Base-by-base conservation (phyloP, 179 eudicot species). In the Amaranthus tricolor region DNA sequence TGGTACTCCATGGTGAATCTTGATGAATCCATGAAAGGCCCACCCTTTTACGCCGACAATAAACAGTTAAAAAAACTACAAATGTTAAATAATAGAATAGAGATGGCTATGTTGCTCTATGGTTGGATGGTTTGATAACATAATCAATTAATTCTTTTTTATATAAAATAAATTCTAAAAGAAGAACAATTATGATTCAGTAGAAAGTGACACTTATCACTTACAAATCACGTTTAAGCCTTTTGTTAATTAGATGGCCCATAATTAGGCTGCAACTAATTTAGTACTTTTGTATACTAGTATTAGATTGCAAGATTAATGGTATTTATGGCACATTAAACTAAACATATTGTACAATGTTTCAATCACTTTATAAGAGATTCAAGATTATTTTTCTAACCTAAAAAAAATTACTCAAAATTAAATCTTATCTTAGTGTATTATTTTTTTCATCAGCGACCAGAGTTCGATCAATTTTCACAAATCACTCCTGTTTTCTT, bases 61-160 rank as follows among this genome's bases (percentile, higher is more conserved):
- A 54, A 54, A 54, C 1, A 4, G n/a, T 31, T 11, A 9, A 21
- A 17, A 58, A 58, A 68, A 68, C 19, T 11, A 45, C 21, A 68
- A 14, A 47, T 47, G 70, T 48, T 31, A 49, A 43, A 63, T 43
- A 63, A 45, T 31, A 48, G 14, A 44, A 66, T 66, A 48, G 24
- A 17, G 54, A 16, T 15, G 5, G 47, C 13, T 68, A 51, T 5
- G 52, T 51, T 68, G 57, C 6, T 19, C 12, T 68, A 16, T 68
- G 48, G 72, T 53, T 70, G 62, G 73, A 55, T 11, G 62, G 58
- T 70, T 43, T 70, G 11, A 70, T 70, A 24, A 55, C 62, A 9
- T 13, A 13, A 24, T 14, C 12, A n/a, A 66, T n/a, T 16, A 6
- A 2, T 66, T 66, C 24, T 31, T 31, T 24, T 31, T 31, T 20